These are phyloP conservation scores for Vitis rotundifolia DNA, from an alignment of 164 flowering plant species.

Conservation along the genomic window DNA sequence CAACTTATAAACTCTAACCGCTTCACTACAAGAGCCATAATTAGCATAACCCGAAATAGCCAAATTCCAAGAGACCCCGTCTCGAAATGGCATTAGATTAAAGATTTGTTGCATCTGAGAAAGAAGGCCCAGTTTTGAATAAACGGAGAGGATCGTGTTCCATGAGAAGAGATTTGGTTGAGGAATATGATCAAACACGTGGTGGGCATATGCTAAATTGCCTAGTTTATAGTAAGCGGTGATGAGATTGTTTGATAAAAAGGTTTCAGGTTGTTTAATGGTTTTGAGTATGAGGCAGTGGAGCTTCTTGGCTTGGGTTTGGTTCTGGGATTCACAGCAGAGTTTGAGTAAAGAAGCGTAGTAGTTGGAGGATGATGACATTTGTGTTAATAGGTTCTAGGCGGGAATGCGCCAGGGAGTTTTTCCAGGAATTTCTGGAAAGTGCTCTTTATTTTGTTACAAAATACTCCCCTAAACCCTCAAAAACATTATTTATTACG, in stretches of 20 bases:
- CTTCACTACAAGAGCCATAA: slow-evolving; percentile 25
- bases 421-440: too few species aligned
- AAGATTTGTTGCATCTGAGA: slow-evolving; percentile 38
- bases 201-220: slow-evolving; percentile 54
- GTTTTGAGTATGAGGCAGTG: slow-evolving; percentile 63
- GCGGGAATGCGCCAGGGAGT: too few species aligned
- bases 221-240: slow-evolving; percentile 39
- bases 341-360: slow-evolving; percentile 52
- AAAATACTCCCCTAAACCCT: too few species aligned
- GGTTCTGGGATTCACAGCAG: slow-evolving; percentile 46
- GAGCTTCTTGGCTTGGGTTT: slow-evolving; percentile 48
- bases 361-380: slow-evolving; percentile 45
- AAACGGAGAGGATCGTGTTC: slow-evolving; percentile 70
- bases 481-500: too few species aligned
- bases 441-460: too few species aligned
- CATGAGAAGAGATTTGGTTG: slow-evolving; percentile 68
- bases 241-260: slow-evolving; percentile 60
- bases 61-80: slow-evolving; percentile 62
- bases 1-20: slow-evolving; percentile 39
- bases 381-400: not conserved
- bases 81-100: slow-evolving; percentile 38
- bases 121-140: slow-evolving; percentile 55
- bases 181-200: slow-evolving; percentile 65
- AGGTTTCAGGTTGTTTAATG: slow-evolving; percentile 49
- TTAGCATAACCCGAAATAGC: slow-evolving; percentile 49